These are phyloP conservation scores for Gigaspora rosea DNA, from an alignment of 192 early-diverging fungal species.

Conservation along the genomic window DNA sequence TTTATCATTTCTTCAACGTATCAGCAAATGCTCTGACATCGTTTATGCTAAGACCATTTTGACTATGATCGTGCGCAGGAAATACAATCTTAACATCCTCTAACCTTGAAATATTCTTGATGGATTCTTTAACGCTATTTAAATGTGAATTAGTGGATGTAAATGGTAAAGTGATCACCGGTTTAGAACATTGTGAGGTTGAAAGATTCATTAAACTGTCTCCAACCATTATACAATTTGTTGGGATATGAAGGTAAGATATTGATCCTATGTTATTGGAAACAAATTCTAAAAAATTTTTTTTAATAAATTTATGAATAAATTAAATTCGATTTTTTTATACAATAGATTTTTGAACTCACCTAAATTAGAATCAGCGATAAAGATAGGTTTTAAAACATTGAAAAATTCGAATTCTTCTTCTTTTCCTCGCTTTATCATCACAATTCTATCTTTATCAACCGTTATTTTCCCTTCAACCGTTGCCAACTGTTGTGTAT, in stretches of 20 bases:
- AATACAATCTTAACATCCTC: slow-evolving; percentile 40
- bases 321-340: neutral
- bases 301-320: neutral
- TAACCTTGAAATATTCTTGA: slow-evolving; percentile 36
- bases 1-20: too few species aligned
- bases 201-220: slow-evolving; percentile 44
- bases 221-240: slow-evolving; percentile 39
- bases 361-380: slow-evolving; percentile 42
- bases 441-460: slow-evolving; percentile 32
- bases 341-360: neutral
- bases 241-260: slow-evolving; percentile 42
- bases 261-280: slow-evolving; percentile 35
- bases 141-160: slow-evolving; percentile 34
- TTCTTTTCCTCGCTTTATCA: slow-evolving; percentile 32
- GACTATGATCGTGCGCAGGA: slow-evolving; percentile 40
- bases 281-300: neutral
- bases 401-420: slow-evolving; percentile 44
- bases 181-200: slow-evolving; percentile 32
- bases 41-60: slow-evolving; percentile 40
- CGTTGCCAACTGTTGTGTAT: slow-evolving; percentile 36
- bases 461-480: slow-evolving; percentile 35
- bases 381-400: slow-evolving; percentile 40
- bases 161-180: slow-evolving; percentile 35
- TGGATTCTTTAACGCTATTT: slow-evolving; percentile 38
- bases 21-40: slow-evolving; percentile 37